Conservation (phyloP, 2,329 filamentous ascomycete species). For the Pseudonectria foliicola region DNA sequence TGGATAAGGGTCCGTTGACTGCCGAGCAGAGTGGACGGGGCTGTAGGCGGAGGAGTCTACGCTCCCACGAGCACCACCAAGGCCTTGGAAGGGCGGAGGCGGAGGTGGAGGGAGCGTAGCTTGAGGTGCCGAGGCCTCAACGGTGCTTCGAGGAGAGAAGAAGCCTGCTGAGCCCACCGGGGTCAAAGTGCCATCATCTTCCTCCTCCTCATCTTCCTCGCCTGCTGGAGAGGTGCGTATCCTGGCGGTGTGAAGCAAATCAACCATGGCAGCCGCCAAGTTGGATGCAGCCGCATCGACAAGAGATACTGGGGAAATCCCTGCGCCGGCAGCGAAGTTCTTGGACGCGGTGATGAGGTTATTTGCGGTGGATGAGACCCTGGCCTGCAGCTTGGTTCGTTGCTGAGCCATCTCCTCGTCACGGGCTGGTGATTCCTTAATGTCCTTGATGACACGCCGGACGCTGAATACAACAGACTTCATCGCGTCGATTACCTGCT, state of each 20-base stretch:
- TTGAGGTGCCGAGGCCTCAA: constrained; percentile 25
- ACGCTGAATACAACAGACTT: constrained; percentile 78
- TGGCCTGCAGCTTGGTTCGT: constrained; percentile 65
- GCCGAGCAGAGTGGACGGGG: constrained; percentile 60
- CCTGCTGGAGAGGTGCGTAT: constrained; percentile 64
- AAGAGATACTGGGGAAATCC: constrained; percentile 86
- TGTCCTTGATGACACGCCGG: constrained; percentile 75
- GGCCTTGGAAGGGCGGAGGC: constrained; percentile 44
- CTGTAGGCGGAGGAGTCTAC: constrained; percentile 69
- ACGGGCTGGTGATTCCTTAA: constrained; percentile 51
- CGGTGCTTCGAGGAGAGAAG: constrained; percentile 52
- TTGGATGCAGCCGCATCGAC: constrained; percentile 91
- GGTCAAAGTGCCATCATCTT: constrained; percentile 60
- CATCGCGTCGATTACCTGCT: constrained; percentile 75
- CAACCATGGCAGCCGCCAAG: constrained; percentile 76
- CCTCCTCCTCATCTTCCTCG: constrained; percentile 64
- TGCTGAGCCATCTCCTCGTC: constrained; percentile 50
- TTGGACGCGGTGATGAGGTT: constrained; percentile 92
- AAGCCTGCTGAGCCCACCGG: constrained; percentile 63
- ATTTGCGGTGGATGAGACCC: constrained; percentile 89
- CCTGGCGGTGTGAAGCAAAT: constrained; percentile 77
- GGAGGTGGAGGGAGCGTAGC: constrained; percentile 39
- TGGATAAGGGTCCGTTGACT: constrained; percentile 42
- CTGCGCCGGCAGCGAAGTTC: constrained; percentile 76
- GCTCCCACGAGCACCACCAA: constrained; percentile 51